Evolutionary conservation across 1,139 yeast species (phyloP).

Genomic region (Magnusiomyces magnusii): DNA sequence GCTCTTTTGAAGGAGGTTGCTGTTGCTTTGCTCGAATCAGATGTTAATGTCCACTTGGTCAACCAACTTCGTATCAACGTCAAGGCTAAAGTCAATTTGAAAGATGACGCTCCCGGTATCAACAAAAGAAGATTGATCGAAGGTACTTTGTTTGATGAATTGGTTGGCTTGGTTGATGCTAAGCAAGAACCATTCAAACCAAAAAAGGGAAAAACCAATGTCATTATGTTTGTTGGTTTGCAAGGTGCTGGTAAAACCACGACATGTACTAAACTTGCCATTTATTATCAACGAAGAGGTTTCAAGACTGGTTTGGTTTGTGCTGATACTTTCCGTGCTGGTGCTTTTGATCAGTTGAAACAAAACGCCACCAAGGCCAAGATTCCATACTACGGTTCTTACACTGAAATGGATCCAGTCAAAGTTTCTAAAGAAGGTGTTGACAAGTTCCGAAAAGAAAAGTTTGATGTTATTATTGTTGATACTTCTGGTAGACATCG

Average conservation of each 20-base stretch:
- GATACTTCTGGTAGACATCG: constrained; percentile 98
- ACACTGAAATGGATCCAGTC: constrained; percentile 93
- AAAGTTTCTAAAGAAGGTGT: constrained; percentile 90
- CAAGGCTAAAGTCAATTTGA: constrained; percentile 48
- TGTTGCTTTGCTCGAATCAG: constrained; percentile 83
- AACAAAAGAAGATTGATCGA: constrained; percentile 72
- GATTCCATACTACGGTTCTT: constrained; percentile 92
- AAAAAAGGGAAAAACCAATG: constrained; percentile 62
- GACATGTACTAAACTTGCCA: constrained; percentile 93
- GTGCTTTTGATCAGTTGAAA: constrained; percentile 97
- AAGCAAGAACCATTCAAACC: constrained; percentile 63
- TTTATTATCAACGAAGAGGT: constrained; percentile 87
- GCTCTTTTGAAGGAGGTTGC: constrained; percentile 79
- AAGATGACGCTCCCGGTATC: constrained; percentile 43
- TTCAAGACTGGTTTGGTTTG: constrained; percentile 94
- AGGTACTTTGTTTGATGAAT: constrained; percentile 89
- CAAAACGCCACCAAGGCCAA: constrained; percentile 95
- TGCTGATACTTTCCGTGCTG: constrained; percentile 99
- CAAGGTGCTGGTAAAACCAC: constrained; percentile 99
- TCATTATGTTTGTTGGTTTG: constrained; percentile 95
- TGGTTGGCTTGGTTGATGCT: constrained; percentile 75
- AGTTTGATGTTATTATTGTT: constrained; percentile 87
- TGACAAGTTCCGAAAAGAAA: constrained; percentile 80
- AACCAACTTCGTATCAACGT: constrained; percentile 69
- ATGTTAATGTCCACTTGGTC: constrained; percentile 83